Evolutionary conservation across 805 yeast species (phyloP).

Genomic region (Ogataea paraovalis): DNA sequence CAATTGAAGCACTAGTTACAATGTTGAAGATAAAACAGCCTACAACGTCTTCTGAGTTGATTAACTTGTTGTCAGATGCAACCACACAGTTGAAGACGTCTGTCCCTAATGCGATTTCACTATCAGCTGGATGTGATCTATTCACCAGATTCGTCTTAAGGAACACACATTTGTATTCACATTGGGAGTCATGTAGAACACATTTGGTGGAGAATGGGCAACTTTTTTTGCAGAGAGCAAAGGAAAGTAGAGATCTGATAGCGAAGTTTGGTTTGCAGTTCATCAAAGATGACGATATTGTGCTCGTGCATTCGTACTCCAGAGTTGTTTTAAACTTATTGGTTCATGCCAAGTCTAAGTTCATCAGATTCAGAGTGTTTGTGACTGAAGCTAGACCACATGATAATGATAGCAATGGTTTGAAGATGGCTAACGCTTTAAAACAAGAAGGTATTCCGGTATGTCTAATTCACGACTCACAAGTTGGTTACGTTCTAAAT

Average conservation of each 20-base stretch:
- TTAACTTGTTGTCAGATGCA: conserved; percentile 73
- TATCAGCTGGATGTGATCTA: conserved; percentile 96
- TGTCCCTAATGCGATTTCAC: conserved; percentile 86
- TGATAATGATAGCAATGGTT: conserved; percentile 71
- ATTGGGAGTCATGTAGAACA: conserved; percentile 90
- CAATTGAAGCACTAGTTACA: conserved; percentile 89
- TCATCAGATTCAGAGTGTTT: conserved; percentile 80
- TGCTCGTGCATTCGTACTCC: conserved; percentile 86
- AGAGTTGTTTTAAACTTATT: conserved; percentile 83
- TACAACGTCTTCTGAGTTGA: conserved; percentile 88
- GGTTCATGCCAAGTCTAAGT: conserved; percentile 68
- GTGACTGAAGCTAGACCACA: conserved; percentile 93
- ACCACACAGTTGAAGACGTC: conserved; percentile 68
- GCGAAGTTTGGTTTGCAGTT: conserved; percentile 87
- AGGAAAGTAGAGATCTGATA: conserved; percentile 79
- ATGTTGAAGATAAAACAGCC: conserved; percentile 81
- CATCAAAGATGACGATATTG: conserved; percentile 87
- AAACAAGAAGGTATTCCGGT: conserved; percentile 78
- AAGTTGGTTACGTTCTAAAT: conserved; percentile 89
- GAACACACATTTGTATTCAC: conserved; percentile 81
- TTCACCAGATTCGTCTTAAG: conserved; percentile 90
- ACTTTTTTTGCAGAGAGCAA: conserved; percentile 85
- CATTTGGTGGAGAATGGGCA: conserved; percentile 93
- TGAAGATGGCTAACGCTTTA: conserved; percentile 63
- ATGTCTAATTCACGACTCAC: conserved; percentile 82